Base-by-base conservation (phyloP, 371 early-diverging fungal genomes). In the Mucor circinelloides region DNA sequence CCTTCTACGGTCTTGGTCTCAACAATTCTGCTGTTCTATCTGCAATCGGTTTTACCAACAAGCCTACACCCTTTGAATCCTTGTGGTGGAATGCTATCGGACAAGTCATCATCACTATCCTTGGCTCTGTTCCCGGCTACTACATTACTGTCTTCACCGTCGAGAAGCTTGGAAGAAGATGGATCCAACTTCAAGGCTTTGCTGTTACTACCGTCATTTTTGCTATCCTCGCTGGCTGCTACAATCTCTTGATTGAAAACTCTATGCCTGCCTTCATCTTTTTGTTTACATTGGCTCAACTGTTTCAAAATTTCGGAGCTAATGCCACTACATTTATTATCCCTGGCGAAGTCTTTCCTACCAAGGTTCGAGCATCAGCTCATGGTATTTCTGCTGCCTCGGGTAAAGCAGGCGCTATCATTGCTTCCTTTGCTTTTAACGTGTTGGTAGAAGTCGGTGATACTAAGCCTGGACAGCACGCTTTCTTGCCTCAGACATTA, bases 351-450 rank as follows among this genome's bases (percentile, higher is more conserved):
- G 83, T 86, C 38, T 95, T 91, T 82, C 94, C 95, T 5, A 95
- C 95, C 19, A 88, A 91, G n/a, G 90, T 87, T 76, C 84, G 94
- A 21, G 87, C 94, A 0, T 90, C 94, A 4, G 88, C 90, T 38
- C 95, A 95, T 71, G 96, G 96, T 74, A 92, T 94, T 70, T 91
- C 93, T 30, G 94, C 95, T 19, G 95, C 93, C 19, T 74, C 84
- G 46, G 95, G 95, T 28, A 95, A 95, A 78, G 60, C 89, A 40
- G 95, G 95, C 30, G 93, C 96, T 34, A 92, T 94, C 48, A 62
- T 91, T 62, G 90, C 92, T 13, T 85, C 89, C 64, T 84, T 90
- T 48, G 91, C 89, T 10, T 91, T 92, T 68, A 85, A 87, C 65
- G 85, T 83, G 25, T 81, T 90, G 61, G 87, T 87, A 67, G 88